Conservation (phyloP, 73 alveolate genomes). For the Paramecium octaurelia region DNA sequence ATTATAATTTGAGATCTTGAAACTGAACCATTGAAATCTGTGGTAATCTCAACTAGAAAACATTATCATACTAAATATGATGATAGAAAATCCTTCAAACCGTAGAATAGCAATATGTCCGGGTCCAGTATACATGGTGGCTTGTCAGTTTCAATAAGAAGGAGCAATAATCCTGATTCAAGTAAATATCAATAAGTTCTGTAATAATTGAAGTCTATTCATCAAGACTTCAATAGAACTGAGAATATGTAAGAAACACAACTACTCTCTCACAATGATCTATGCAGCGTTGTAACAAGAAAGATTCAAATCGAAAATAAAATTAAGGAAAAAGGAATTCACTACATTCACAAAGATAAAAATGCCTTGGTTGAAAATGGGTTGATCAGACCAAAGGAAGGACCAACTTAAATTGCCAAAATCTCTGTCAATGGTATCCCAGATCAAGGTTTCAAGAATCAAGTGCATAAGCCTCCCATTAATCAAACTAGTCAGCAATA, state of each 20-base stretch:
- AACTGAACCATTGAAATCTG: background rate
- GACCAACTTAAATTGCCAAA: background rate
- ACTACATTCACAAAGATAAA: background rate
- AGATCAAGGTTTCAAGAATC: background rate
- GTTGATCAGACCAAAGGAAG: background rate
- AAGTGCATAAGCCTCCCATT: background rate
- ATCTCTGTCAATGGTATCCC: background rate
- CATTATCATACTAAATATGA: background rate
- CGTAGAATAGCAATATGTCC: background rate
- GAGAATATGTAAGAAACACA: background rate
- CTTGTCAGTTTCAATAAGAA: background rate
- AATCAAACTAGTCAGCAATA: background rate
- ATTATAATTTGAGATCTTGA: background rate
- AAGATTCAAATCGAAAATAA: background rate
- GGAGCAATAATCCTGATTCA: background rate
- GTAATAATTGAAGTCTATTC: background rate
- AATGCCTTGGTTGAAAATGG: background rate
- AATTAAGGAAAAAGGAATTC: background rate
- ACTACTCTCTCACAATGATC: background rate
- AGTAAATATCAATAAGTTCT: background rate
- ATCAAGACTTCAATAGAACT: background rate
- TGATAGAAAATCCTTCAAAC: background rate
- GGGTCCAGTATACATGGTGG: background rate
- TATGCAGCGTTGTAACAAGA: background rate
- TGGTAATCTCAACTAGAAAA: background rate